phyloP scores from a whole-genome alignment of 164 flowering plant genomes.

The Stephania japonica region DNA sequence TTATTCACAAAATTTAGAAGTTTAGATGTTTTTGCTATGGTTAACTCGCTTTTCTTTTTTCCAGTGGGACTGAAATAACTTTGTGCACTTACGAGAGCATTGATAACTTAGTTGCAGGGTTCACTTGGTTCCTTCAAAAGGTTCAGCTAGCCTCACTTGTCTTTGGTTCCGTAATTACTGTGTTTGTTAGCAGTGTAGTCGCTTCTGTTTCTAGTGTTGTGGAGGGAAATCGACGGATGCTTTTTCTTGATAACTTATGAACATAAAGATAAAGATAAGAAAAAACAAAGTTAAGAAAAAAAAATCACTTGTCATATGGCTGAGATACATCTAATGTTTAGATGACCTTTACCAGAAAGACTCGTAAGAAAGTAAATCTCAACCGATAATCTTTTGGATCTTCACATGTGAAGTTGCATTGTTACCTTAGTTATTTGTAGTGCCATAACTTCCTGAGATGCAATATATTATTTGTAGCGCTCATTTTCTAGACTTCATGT shows the following conservation, averaged over 20 bases:
- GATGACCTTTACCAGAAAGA: no score
- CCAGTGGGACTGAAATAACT: constrained; percentile 68
- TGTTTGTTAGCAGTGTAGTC: not conserved
- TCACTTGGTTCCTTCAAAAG: constrained; percentile 42
- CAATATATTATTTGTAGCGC: not conserved
- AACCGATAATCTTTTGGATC: no score
- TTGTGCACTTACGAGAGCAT: constrained; percentile 29
- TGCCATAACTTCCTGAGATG: not conserved
- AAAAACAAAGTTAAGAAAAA: no score
- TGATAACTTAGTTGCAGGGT: constrained; percentile 31
- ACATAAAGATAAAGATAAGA: no score
- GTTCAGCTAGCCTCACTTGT: constrained; percentile 22
- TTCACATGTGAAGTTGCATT: not conserved
- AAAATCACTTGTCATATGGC: not conserved
- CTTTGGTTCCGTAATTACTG: not conserved
- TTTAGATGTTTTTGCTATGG: constrained; percentile 8
- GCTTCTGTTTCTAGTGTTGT: not conserved
- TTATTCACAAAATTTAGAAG: not conserved
- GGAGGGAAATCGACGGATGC: not conserved
- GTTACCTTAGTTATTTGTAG: not conserved
- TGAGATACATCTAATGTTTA: no score
- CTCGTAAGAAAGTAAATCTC: no score
- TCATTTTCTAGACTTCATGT: not conserved
- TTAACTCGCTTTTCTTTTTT: constrained; percentile 3
- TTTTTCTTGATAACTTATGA: not conserved